Base-by-base conservation (phyloP, 495 filamentous ascomycete genomes). In the Penicillium ochrochloron region DNA sequence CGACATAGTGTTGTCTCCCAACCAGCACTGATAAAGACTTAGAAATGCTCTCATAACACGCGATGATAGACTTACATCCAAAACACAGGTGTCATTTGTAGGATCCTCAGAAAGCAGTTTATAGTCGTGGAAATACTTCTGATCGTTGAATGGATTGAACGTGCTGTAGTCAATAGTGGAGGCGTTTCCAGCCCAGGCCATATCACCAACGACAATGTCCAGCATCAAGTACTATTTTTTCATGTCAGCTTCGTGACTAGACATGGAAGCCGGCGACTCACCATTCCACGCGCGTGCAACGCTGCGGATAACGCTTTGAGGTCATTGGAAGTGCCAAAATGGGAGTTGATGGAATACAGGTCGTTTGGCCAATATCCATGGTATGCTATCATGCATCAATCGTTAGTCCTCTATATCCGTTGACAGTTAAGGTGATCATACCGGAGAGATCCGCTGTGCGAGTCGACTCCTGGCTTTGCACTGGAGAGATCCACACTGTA, bases 301-400 rank as follows among this genome's bases (percentile, higher is more conserved):
- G 81, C 83, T 51, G 66, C 72, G 53, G 79, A 84, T 34, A 90
- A 76, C 17, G 76, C 83, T 44, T 77, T 76, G 27, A 91, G 72
- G 67, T 90, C 88, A 21, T 78, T 77, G n/a, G 79, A 72, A 0
- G 84, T 84, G 27, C 89, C 89, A 65, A 89, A 88, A 62, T 88
- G 79, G 1, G 75, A 70, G 63, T 91, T 91, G 64, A 90, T 59
- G n/a, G 75, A 55, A 66, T 86, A 85, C 46, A 90, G 75, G 64
- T 91, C 79, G 39, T 85, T 76, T 7, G 85, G 84, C 89, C 87
- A 90, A 72, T 88, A 91, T 8, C 89, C 88, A 66, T 91, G 89
- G 62, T 88, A 91, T 3, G 84, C 81, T 48, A 23, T 25, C 44
- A 48, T 54, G 66, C 69, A 41, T 83, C 83, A 89, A 68, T 53